Percentiles rank a stretch among this genome's conserved stretches.
Conservation (phyloP, 257 asterid genomes). For the Marsdenia floribunda region DNA sequence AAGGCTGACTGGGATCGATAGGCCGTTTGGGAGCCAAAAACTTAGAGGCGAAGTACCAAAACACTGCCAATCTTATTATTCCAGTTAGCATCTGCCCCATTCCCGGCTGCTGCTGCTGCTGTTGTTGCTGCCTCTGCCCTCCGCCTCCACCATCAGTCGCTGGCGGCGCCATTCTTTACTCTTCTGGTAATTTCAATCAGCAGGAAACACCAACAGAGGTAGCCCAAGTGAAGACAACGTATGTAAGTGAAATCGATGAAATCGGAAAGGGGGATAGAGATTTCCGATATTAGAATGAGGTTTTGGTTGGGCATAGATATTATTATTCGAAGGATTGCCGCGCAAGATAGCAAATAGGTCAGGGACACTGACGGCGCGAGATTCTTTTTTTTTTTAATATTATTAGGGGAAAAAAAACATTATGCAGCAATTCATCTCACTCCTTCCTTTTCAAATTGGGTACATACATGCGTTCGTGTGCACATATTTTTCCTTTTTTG, state of each 20-base stretch:
- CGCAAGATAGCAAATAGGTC: too few relatives aligned
- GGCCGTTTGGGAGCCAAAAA: slow-evolving; percentile 75
- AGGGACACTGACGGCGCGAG: too few relatives aligned
- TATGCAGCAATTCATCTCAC: too few relatives aligned
- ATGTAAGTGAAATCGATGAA: not conserved
- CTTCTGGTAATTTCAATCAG: not conserved
- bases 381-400: too few relatives aligned
- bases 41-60: slow-evolving; percentile 94
- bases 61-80: slow-evolving; percentile 74
- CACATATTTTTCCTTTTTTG: too few relatives aligned
- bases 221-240: not conserved
- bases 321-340: too few relatives aligned
- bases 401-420: too few relatives aligned
- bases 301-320: too few relatives aligned
- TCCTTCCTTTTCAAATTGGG: too few relatives aligned
- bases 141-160: slow-evolving; percentile 29
- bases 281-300: not conserved
- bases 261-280: not conserved
- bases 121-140: slow-evolving; percentile 21
- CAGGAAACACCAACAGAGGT: not conserved
- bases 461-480: too few relatives aligned
- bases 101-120: slow-evolving; percentile 52
- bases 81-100: slow-evolving; percentile 86
- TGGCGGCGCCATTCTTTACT: slow-evolving; percentile 17
- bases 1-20: slow-evolving; percentile 38